Percentiles rank a stretch among this genome's conserved stretches.
These are phyloP conservation scores for Alternaria brassicicola DNA, from an alignment of 2,329 filamentous ascomycete species.

Conservation along the genomic window DNA sequence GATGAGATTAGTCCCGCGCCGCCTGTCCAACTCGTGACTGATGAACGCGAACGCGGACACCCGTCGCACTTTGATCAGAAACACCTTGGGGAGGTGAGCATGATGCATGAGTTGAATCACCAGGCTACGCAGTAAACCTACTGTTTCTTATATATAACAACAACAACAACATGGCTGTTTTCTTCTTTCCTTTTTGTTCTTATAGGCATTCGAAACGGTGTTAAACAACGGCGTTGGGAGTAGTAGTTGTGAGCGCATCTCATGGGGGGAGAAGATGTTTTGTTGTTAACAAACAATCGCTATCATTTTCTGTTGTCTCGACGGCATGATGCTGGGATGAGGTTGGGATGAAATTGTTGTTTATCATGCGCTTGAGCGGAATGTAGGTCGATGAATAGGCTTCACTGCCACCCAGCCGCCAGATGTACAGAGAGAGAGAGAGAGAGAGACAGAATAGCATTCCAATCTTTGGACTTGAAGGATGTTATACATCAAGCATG, in stretches of 20 bases:
- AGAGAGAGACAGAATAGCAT: no score
- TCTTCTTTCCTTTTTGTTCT: background rate
- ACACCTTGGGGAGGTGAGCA: slow-evolving; percentile 42
- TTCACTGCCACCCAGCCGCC: no score
- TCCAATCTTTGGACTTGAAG: background rate
- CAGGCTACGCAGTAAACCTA: slow-evolving; percentile 38
- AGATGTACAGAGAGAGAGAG: background rate
- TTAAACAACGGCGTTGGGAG: slow-evolving; percentile 13
- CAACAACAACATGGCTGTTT: background rate
- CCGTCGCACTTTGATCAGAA: slow-evolving; percentile 40
- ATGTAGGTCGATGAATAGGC: background rate
- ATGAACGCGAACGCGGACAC: slow-evolving; percentile 1
- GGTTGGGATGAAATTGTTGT: no score
- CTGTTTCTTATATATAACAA: background rate
- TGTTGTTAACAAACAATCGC: slow-evolving; percentile 13
- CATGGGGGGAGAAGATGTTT: slow-evolving; percentile 1
- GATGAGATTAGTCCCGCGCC: slow-evolving; percentile 39
- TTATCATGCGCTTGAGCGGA: background rate
- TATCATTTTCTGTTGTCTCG: background rate
- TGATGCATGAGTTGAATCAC: slow-evolving; percentile 35
- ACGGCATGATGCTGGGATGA: no score
- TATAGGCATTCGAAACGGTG: slow-evolving; percentile 21
- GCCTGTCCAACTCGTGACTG: slow-evolving; percentile 27
- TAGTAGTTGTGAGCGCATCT: slow-evolving; percentile 6
- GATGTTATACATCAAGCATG: background rate